Evolutionary conservation across 1,284 basidiomycete species (phyloP).

Genomic region (Trametes polyzona): DNA sequence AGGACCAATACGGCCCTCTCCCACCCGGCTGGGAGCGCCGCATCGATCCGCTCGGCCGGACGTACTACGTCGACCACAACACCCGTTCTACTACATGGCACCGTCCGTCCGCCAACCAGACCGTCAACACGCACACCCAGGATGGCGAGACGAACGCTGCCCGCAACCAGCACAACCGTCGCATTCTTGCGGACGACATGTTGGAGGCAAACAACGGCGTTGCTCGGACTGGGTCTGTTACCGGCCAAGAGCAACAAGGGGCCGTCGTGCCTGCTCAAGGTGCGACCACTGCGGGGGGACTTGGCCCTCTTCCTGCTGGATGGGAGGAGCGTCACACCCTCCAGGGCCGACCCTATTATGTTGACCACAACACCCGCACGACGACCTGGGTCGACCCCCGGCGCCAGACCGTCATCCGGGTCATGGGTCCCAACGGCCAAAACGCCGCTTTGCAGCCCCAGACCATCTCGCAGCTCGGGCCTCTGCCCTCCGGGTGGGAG

Average conservation of each 20-base stretch:
- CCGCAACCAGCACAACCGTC: slow-evolving; percentile 56
- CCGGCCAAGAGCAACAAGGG: slow-evolving; percentile 36
- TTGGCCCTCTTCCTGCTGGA: slow-evolving; percentile 88
- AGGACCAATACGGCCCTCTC: slow-evolving; percentile 76
- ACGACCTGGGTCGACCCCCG: slow-evolving; percentile 99
- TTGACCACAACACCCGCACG: slow-evolving; percentile 94
- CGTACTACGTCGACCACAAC: slow-evolving; percentile 94
- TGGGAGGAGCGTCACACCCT: slow-evolving; percentile 99
- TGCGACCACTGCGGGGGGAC: slow-evolving; percentile 44
- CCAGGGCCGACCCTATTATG: slow-evolving; percentile 98
- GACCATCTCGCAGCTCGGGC: slow-evolving; percentile 89
- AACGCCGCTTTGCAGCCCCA: slow-evolving; percentile 77
- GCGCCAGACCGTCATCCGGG: slow-evolving; percentile 77
- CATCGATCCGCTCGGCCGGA: slow-evolving; percentile 83
- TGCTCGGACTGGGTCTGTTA: slow-evolving; percentile 34
- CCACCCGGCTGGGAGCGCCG: slow-evolving; percentile 95
- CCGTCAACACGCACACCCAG: slow-evolving; percentile 47
- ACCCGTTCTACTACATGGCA: slow-evolving; percentile 96
- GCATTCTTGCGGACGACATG: slow-evolving; percentile 65
- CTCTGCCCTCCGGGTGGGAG: slow-evolving; percentile 96
- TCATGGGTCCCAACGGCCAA: slow-evolving; percentile 76
- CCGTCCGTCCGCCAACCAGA: slow-evolving; percentile 54
- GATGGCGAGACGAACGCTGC: slow-evolving; percentile 57
- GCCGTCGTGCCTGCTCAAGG: slow-evolving; percentile 39
- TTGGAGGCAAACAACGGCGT: slow-evolving; percentile 48